These are phyloP conservation scores for Debaryomyces psychrophilus DNA, from an alignment of 1,139 yeast genomes.

Conservation along the genomic window DNA sequence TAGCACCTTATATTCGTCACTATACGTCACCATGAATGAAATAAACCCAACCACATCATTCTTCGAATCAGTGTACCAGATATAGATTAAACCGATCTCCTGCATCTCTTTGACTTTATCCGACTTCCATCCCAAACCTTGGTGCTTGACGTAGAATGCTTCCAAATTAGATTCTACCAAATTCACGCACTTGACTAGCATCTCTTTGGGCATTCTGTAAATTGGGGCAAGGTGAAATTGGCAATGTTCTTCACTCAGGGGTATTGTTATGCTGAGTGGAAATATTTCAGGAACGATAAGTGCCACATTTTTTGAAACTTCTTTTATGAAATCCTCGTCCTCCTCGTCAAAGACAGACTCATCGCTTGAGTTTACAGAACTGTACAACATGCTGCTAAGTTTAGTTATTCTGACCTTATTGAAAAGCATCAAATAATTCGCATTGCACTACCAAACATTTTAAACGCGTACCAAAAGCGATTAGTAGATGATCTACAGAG, in stretches of 20 bases:
- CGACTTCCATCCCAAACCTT: slow-evolving; percentile 48
- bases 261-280: slow-evolving; percentile 9
- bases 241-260: not conserved
- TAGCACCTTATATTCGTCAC: slow-evolving; percentile 35
- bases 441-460: slow-evolving; percentile 3
- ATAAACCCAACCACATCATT: slow-evolving; percentile 42
- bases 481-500: slow-evolving; percentile 1
- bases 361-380: not conserved
- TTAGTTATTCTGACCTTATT: not conserved
- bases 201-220: slow-evolving; percentile 11
- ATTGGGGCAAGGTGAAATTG: slow-evolving; percentile 17
- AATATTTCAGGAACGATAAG: slow-evolving; percentile 19
- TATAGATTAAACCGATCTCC: slow-evolving; percentile 47
- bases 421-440: slow-evolving; percentile 3
- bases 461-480: not conserved
- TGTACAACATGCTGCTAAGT: not conserved
- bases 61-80: slow-evolving; percentile 26
- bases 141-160: slow-evolving; percentile 26
- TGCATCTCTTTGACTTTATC: slow-evolving; percentile 50
- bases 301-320: slow-evolving; percentile 20
- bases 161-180: slow-evolving; percentile 38
- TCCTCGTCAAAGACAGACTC: slow-evolving; percentile 23
- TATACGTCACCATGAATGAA: slow-evolving; percentile 41
- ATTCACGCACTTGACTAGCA: slow-evolving; percentile 15
- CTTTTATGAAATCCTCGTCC: slow-evolving; percentile 23